These are phyloP conservation scores for Tetracentron sinense DNA, from an alignment of 164 flowering plant genomes.

Conservation along the genomic window DNA sequence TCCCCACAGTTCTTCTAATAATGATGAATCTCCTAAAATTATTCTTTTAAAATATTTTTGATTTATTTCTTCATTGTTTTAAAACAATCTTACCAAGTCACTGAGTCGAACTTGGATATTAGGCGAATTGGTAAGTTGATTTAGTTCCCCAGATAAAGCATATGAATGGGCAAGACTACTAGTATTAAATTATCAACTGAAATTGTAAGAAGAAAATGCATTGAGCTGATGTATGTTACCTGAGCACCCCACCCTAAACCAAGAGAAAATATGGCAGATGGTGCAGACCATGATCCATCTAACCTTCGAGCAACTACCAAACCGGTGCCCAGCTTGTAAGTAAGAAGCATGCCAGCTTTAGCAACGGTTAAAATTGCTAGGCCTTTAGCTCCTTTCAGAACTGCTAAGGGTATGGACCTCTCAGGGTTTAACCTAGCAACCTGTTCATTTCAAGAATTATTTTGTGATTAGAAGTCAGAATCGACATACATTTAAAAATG, in stretches of 20 bases:
- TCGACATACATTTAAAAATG: background rate
- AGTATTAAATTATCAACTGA: background rate
- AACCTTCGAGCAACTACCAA: conserved; percentile 81
- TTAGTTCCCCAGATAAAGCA: no score
- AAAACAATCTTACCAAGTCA: no score
- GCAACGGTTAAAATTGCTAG: conserved; percentile 87
- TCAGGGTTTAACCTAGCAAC: conserved; percentile 73
- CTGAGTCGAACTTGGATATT: no score
- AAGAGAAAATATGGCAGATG: conserved; percentile 77
- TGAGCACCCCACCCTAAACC: conserved; percentile 99
- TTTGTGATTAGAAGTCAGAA: background rate
- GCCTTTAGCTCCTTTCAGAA: conserved; percentile 81
- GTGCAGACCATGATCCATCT: conserved; percentile 99
- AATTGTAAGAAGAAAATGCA: no score
- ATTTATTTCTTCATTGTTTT: no score
- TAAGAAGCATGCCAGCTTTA: conserved; percentile 69
- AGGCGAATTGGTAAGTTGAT: no score
- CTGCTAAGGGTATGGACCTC: conserved; percentile 72
- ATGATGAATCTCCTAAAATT: no score
- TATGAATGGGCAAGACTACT: no score
- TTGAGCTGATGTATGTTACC: conserved; percentile 57
- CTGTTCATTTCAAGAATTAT: conserved; percentile 35
- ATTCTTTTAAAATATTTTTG: no score
- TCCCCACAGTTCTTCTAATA: no score
- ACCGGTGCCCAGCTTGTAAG: conserved; percentile 96